Percentiles rank a stretch among this genome's conserved stretches.
Conservation (phyloP, 1,139 yeast genomes). For the Saccharomyces uvarum region DNA sequence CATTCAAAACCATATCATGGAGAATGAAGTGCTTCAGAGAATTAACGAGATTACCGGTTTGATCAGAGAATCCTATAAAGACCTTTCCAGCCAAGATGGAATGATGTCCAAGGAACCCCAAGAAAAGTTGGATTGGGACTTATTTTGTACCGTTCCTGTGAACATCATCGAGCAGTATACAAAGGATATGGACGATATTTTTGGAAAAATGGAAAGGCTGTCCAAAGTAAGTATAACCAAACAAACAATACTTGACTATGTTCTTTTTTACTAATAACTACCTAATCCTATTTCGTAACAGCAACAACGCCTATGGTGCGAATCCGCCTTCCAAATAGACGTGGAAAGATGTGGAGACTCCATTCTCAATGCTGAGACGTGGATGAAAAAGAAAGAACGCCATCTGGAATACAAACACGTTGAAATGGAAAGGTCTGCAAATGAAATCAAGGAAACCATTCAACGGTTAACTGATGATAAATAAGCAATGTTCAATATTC, state of each 20-base stretch:
- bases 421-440: conserved; percentile 24
- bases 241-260: neutral
- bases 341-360: conserved; percentile 26
- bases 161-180: conserved; percentile 27
- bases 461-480: conserved; percentile 14
- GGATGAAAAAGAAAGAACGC: conserved; percentile 25
- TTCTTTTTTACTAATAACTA: conserved; percentile 5
- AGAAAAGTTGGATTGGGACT: conserved; percentile 25
- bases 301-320: conserved; percentile 31
- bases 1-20: conserved; percentile 11
- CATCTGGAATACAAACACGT: conserved; percentile 19
- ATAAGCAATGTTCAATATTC: neutral
- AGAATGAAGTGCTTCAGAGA: conserved; percentile 16
- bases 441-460: conserved; percentile 25
- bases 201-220: conserved; percentile 20
- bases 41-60: conserved; percentile 16
- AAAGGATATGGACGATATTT: conserved; percentile 20
- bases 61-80: conserved; percentile 8
- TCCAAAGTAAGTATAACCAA: conserved; percentile 16
- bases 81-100: neutral
- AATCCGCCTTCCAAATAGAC: conserved; percentile 29
- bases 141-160: conserved; percentile 26
- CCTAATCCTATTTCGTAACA: conserved; percentile 3
- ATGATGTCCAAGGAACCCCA: conserved; percentile 6
- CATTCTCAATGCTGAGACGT: conserved; percentile 23